Conservation (phyloP, 192 early-diverging fungal genomes). For the Backusella liffmaniae region DNA sequence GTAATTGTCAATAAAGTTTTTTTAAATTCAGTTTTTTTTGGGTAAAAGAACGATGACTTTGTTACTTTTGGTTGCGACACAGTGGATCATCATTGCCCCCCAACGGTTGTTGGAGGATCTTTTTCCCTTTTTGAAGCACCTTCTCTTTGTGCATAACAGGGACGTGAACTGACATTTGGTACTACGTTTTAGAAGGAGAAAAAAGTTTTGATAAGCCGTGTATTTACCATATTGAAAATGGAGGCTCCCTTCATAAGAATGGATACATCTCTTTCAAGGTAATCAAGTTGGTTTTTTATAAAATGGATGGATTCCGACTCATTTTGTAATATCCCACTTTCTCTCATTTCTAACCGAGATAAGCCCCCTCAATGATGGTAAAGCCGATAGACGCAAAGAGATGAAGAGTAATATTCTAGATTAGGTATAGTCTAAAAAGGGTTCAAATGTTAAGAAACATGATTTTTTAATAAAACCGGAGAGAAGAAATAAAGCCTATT, state of each 20-base stretch:
- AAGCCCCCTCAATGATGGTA: background rate
- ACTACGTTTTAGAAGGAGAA: background rate
- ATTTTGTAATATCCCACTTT: background rate
- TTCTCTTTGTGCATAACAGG: background rate
- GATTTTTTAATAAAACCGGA: constrained; percentile 7
- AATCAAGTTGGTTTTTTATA: too few relatives aligned
- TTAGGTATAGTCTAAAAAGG: constrained; percentile 90
- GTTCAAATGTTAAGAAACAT: constrained; percentile 66
- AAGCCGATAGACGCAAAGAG: constrained; percentile 63
- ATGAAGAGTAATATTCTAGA: constrained; percentile 38
- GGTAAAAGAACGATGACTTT: too few relatives aligned
- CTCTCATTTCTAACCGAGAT: background rate
- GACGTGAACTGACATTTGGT: background rate
- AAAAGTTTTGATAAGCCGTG: background rate
- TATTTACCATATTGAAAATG: background rate
- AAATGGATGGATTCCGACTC: too few relatives aligned
- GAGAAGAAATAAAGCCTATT: constrained; percentile 4
- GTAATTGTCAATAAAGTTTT: too few relatives aligned
- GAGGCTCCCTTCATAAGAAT: too few relatives aligned
- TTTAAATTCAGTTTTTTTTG: too few relatives aligned
- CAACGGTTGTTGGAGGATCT: too few relatives aligned
- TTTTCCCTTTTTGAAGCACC: too few relatives aligned
- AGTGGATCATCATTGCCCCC: too few relatives aligned
- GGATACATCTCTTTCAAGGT: too few relatives aligned
- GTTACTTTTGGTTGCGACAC: too few relatives aligned